Evolutionary conservation across 306 rosid genomes (phyloP), one percentile per base, ranked within the genome.

Genomic region (Lathyrus tuberosus): DNA sequence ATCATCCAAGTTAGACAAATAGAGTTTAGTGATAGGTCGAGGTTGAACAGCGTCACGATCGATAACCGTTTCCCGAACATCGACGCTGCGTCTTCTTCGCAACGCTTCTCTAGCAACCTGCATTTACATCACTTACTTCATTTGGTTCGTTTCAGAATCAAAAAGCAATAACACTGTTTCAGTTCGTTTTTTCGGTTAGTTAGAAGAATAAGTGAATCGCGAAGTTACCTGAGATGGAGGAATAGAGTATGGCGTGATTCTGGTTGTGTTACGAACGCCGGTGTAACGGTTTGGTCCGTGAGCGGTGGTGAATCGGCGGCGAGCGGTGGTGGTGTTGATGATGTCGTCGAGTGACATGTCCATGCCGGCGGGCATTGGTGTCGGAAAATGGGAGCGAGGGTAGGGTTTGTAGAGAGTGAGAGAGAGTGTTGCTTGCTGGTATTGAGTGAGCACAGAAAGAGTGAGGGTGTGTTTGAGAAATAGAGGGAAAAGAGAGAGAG

Each of bases 331-430:
- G 11, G 14, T 22, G 58, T 38, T 57, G n/a, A 71, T 64, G 38
- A 78, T 30, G 28, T 72, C 60, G 24, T 78, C 78, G 64, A 78
- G 78, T 0, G 78, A 72, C 82, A 78, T 59, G 70, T 72, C 67
- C 0, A 66, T 58, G 10, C 53, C 31, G 43, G 37, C 43, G 12
- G 59, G 33, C 78, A 78, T 78, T 40, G 18, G 20, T 43, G 51
- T 13, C 44, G 46, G 54, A 48, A 12, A 68, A 17, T 15, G 56
- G 3, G 43, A 12, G 18, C 0, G 6, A 17, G 40, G 5, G 54
- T 60, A 49, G 46, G 41, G 72, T 64, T 70, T 44, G 57, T 49
- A 16, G 18, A 5, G 60, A 57, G 40, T 6, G 40, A 1, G 6
- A 57, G 40, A 13, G 40, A 1, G 6, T 7, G 42, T 54, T 41